Evolutionary conservation across 177 flowering plant genomes (phyloP).

Genomic region (Telopea speciosissima): DNA sequence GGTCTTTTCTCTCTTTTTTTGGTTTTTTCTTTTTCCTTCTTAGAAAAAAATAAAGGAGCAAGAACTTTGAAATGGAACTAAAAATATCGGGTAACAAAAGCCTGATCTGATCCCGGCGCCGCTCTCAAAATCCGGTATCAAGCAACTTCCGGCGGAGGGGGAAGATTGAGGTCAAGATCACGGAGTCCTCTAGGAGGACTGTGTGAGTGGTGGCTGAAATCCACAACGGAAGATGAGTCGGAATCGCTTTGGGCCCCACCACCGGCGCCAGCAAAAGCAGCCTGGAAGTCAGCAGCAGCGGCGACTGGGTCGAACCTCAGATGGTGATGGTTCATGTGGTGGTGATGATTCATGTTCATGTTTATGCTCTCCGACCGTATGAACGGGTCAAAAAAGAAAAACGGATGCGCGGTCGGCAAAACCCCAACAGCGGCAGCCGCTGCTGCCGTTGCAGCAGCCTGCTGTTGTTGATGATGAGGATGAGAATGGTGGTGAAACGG

Average conservation of each 20-base stretch:
- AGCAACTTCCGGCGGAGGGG: slow-evolving; percentile 36
- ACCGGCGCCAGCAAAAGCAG: background rate
- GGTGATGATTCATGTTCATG: background rate
- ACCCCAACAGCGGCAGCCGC: slow-evolving; percentile 13
- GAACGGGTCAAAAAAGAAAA: slow-evolving; percentile 27
- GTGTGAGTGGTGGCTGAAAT: slow-evolving; percentile 13
- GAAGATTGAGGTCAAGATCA: slow-evolving; percentile 50
- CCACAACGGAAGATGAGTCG: slow-evolving; percentile 68
- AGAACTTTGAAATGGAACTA: background rate
- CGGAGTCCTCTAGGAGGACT: slow-evolving; percentile 17
- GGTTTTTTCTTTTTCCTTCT: background rate
- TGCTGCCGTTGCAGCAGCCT: background rate
- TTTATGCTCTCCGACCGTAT: slow-evolving; percentile 9
- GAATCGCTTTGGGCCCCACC: slow-evolving; percentile 50
- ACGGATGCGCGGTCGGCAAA: slow-evolving; percentile 16
- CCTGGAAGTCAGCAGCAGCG: slow-evolving; percentile 7
- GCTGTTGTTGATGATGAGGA: slow-evolving; percentile 1
- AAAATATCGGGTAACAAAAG: background rate
- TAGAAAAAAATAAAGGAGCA: background rate
- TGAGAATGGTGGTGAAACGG: slow-evolving; percentile 25
- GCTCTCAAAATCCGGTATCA: slow-evolving; percentile 15
- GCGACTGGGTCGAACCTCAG: slow-evolving; percentile 10
- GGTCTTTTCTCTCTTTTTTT: background rate
- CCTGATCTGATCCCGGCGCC: too few relatives aligned
- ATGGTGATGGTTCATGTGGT: slow-evolving; percentile 8